These are phyloP conservation scores for Aspergillus clavatus DNA, from an alignment of 2,329 filamentous ascomycete species.

Conservation along the genomic window DNA sequence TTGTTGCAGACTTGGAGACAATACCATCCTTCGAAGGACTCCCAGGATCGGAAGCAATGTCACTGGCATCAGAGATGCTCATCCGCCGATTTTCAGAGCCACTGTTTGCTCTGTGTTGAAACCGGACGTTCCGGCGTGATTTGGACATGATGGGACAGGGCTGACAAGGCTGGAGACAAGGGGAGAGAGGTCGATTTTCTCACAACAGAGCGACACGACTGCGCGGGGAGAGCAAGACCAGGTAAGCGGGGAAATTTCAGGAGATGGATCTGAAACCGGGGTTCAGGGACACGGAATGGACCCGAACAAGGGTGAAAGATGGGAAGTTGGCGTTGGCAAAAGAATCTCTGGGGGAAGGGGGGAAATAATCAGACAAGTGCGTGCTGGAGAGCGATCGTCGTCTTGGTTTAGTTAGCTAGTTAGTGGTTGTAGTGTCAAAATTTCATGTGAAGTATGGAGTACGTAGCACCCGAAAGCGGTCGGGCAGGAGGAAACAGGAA, in stretches of 20 bases:
- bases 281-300: neutral
- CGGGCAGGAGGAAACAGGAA: constrained; percentile 9
- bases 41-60: constrained; percentile 45
- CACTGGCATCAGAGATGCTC: constrained; percentile 54
- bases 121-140: constrained; percentile 57
- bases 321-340: constrained; percentile 1
- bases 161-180: constrained; percentile 4
- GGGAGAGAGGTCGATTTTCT: constrained; percentile 1
- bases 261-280: neutral
- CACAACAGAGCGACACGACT: constrained; percentile 4
- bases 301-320: neutral
- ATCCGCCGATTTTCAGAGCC: constrained; percentile 46
- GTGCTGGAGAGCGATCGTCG: constrained; percentile 17
- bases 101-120: constrained; percentile 47
- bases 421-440: constrained; percentile 10
- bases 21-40: constrained; percentile 48
- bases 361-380: constrained; percentile 7
- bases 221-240: constrained; percentile 6
- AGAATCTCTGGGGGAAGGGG: neutral
- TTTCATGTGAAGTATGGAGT: constrained; percentile 29
- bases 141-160: constrained; percentile 43
- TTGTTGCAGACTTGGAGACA: constrained; percentile 29
- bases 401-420: neutral
- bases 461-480: constrained; percentile 23
- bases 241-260: neutral